phyloP scores from a whole-genome alignment of 1,284 basidiomycete species.

The Ceratobasidium sp. region DNA sequence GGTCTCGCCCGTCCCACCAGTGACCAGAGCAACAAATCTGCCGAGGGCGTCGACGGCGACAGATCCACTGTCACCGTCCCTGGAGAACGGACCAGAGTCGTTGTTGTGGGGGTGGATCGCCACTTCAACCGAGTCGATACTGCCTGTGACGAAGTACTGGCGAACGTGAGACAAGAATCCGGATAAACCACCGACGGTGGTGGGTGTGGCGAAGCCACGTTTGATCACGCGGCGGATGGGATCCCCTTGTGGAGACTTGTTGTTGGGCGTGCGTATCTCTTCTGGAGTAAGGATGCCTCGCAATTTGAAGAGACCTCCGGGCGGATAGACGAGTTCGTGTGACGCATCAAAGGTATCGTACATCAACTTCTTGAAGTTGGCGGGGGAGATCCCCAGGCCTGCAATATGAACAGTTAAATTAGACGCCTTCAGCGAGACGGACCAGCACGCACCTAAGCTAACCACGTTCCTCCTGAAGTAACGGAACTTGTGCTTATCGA shows the following conservation, averaged over 20 bases:
- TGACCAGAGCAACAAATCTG: conserved; percentile 54
- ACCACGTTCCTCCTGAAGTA: conserved; percentile 55
- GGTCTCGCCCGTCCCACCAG: conserved; percentile 52
- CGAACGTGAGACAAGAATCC: conserved; percentile 54
- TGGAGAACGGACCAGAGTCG: conserved; percentile 53
- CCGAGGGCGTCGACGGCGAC: conserved; percentile 51
- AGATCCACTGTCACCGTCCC: conserved; percentile 56
- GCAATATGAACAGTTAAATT: conserved; percentile 50
- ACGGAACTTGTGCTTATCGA: conserved; percentile 57
- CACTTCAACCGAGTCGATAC: conserved; percentile 53
- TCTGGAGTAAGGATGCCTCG: conserved; percentile 53
- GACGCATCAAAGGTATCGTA: conserved; percentile 51
- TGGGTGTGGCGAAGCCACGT: conserved; percentile 53
- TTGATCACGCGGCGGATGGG: conserved; percentile 55
- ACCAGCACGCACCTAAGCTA: conserved; percentile 52
- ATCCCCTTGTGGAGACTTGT: conserved; percentile 50
- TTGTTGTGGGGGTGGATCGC: conserved; percentile 53
- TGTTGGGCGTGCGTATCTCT: conserved; percentile 53
- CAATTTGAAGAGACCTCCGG: conserved; percentile 52
- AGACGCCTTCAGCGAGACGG: conserved; percentile 16
- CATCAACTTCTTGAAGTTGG: conserved; percentile 51
- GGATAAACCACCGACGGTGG: conserved; percentile 54
- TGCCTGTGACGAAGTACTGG: conserved; percentile 52
- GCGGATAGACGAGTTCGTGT: conserved; percentile 55
- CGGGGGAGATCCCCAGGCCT: conserved; percentile 52